phyloP scores from a whole-genome alignment of 768 basidiomycete genomes.

The Gelatoporia subvermispora region DNA sequence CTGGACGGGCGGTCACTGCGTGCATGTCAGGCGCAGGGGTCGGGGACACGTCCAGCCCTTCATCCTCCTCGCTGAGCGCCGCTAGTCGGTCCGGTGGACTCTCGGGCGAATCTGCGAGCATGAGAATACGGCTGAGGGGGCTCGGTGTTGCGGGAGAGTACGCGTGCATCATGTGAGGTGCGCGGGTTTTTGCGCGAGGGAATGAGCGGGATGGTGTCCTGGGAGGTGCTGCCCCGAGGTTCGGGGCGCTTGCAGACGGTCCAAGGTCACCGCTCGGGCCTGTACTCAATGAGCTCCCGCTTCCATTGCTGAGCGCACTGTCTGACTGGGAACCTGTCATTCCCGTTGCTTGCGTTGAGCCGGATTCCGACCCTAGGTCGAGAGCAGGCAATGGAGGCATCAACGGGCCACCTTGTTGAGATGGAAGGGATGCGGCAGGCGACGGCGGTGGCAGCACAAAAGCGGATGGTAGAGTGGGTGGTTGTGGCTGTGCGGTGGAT shows the following conservation, averaged over 20 bases:
- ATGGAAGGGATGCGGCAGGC: slow-evolving; percentile 60
- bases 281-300: not conserved
- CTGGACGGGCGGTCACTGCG: slow-evolving; percentile 2
- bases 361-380: not conserved
- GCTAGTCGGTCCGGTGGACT: slow-evolving; percentile 15
- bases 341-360: too few species aligned
- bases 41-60: slow-evolving; percentile 10
- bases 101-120: slow-evolving; percentile 53
- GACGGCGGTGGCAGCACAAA: slow-evolving; percentile 80
- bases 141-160: slow-evolving; percentile 81
- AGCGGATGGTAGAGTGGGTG: slow-evolving; percentile 54
- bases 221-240: too few species aligned
- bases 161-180: slow-evolving; percentile 65
- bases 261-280: slow-evolving; percentile 14
- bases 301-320: not conserved
- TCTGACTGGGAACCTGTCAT: slow-evolving; percentile 1
- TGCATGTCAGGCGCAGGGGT: slow-evolving; percentile 7
- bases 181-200: slow-evolving; percentile 69
- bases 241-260: slow-evolving; percentile 25
- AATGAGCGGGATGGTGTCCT: slow-evolving; percentile 35
- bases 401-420: slow-evolving; percentile 33
- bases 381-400: slow-evolving; percentile 15
- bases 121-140: slow-evolving; percentile 73
- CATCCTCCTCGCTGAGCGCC: slow-evolving; percentile 14
- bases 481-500: slow-evolving; percentile 24